phyloP scores from a whole-genome alignment of 352 stramenopile species.

The Phytophthora crassamura region DNA sequence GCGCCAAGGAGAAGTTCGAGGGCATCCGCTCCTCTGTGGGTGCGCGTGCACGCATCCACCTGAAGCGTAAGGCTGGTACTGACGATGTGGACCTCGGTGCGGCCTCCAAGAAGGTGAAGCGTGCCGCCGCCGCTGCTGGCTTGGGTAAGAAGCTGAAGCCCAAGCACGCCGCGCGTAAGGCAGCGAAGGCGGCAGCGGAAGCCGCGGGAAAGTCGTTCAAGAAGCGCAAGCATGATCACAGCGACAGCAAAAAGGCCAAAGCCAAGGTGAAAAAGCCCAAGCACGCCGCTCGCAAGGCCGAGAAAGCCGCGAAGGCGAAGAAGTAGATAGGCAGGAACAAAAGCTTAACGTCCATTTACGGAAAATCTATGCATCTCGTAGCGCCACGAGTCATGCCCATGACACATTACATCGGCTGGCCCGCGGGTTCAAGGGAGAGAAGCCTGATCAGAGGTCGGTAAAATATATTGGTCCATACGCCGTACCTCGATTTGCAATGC shows the following conservation, averaged over 20 bases:
- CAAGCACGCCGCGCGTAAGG: conserved; percentile 67
- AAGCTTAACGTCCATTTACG: conserved; percentile 18
- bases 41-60: conserved; percentile 61
- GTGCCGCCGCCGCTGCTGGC: conserved; percentile 15
- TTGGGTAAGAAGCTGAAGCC: conserved; percentile 61
- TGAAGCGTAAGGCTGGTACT: conserved; percentile 62
- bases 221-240: conserved; percentile 35
- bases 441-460: too few relatives aligned
- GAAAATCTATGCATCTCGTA: conserved; percentile 6
- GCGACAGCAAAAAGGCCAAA: conserved; percentile 35
- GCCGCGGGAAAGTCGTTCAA: conserved; percentile 34
- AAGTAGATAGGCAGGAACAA: conserved; percentile 23
- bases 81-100: conserved; percentile 17
- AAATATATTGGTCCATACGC: too few relatives aligned
- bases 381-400: too few relatives aligned
- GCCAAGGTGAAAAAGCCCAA: conserved; percentile 74
- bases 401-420: too few relatives aligned
- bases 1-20: conserved; percentile 61
- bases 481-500: too few relatives aligned
- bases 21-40: conserved; percentile 58
- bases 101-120: conserved; percentile 46
- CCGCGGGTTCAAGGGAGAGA: too few relatives aligned
- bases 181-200: conserved; percentile 38
- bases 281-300: conserved; percentile 70
- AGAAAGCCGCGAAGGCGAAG: conserved; percentile 52